These are phyloP conservation scores for Talaromyces sp. DNA, from an alignment of 2,329 filamentous ascomycete species.

Conservation along the genomic window DNA sequence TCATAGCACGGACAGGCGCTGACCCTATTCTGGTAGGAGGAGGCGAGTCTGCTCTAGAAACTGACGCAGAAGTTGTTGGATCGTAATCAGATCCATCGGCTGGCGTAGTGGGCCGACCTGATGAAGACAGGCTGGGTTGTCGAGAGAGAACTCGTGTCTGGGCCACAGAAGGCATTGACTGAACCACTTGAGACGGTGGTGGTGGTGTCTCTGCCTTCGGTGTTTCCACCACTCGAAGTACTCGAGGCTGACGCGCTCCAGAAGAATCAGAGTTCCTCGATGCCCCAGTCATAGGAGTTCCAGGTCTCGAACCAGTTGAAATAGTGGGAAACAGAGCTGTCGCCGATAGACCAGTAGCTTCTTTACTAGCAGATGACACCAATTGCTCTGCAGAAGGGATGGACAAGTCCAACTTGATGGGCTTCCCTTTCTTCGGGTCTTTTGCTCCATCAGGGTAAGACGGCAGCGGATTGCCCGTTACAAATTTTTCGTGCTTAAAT, in stretches of 20 bases:
- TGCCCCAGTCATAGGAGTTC: slow-evolving; percentile 39
- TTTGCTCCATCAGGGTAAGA: slow-evolving; percentile 12
- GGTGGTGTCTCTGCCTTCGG: slow-evolving; percentile 47
- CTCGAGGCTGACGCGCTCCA: slow-evolving; percentile 41
- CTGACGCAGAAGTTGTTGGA: slow-evolving; percentile 54
- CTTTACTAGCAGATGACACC: slow-evolving; percentile 18
- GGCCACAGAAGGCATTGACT: slow-evolving; percentile 28
- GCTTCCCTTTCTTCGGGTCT: slow-evolving; percentile 23
- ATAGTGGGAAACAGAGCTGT: not conserved
- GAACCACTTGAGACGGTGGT: slow-evolving; percentile 26
- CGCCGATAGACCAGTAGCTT: slow-evolving; percentile 20
- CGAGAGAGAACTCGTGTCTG: slow-evolving; percentile 29
- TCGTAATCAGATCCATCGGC: slow-evolving; percentile 58
- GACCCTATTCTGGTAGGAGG: slow-evolving; percentile 52
- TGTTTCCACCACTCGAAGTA: slow-evolving; percentile 55
- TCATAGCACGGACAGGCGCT: slow-evolving; percentile 56
- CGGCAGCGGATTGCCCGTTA: slow-evolving; percentile 13
- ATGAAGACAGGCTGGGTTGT: slow-evolving; percentile 47
- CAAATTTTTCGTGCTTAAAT: slow-evolving; percentile 15
- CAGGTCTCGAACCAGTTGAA: slow-evolving; percentile 41
- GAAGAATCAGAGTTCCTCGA: slow-evolving; percentile 37
- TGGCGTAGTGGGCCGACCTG: slow-evolving; percentile 57
- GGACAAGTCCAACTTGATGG: slow-evolving; percentile 32
- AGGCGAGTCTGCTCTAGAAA: slow-evolving; percentile 58
- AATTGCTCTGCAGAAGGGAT: slow-evolving; percentile 15